A percentile compares a stretch with the other conserved stretches of the same genome.
phyloP scores from a whole-genome alignment of 2,329 filamentous ascomycete genomes.

The Diaporthe sp. region DNA sequence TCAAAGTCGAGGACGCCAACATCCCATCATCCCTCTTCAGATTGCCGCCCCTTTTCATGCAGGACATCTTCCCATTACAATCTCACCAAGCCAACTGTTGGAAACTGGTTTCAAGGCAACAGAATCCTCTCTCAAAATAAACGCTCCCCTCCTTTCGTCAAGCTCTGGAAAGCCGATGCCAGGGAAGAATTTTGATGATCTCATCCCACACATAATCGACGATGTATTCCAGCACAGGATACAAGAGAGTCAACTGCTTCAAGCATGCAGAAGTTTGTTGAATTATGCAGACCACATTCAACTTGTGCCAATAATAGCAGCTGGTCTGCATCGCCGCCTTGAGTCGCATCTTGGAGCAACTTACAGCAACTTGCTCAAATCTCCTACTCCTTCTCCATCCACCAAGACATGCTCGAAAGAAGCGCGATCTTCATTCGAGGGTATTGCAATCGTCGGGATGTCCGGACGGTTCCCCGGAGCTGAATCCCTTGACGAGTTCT shows the following conservation, averaged over 20 bases:
- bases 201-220: conserved; percentile 3
- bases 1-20: conserved; percentile 3
- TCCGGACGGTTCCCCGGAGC: conserved; percentile 26
- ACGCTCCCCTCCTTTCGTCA: conserved; percentile 9
- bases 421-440: not conserved
- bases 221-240: not conserved
- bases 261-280: not conserved
- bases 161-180: not conserved
- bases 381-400: not conserved
- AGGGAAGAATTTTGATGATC: not conserved
- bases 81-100: not conserved
- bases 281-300: not conserved
- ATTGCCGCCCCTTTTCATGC: conserved; percentile 14
- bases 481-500: conserved; percentile 19
- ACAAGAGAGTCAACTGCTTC: not conserved
- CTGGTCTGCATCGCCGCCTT: conserved; percentile 14
- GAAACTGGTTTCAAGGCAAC: not conserved
- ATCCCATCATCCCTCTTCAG: not conserved
- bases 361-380: not conserved
- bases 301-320: conserved; percentile 13
- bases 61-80: not conserved
- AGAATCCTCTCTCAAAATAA: not conserved
- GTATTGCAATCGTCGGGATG: conserved; percentile 37
- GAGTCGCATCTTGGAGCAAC: not conserved
- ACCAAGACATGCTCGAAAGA: not conserved